Conservation (phyloP, 2,329 filamentous ascomycete genomes). For the Xylariaceae sp. region DNA sequence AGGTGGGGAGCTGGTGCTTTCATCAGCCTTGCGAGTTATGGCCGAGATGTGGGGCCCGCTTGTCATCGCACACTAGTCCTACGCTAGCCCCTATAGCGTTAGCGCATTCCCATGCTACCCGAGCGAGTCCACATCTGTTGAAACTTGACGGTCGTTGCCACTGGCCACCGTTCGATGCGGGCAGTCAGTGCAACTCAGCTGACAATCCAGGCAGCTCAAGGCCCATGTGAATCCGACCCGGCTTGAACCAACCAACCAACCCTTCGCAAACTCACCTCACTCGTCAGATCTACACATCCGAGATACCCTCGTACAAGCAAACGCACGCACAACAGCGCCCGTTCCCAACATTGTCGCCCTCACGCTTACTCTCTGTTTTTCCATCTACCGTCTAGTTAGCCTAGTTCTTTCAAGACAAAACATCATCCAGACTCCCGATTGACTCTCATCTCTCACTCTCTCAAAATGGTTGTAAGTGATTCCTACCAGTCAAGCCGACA, state of each 20-base stretch:
- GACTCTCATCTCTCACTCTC: neutral
- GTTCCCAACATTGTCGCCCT: neutral
- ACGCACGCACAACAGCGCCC: neutral
- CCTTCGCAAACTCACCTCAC: neutral
- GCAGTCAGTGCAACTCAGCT: too few relatives aligned
- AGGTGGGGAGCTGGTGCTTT: neutral
- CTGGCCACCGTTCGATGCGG: neutral
- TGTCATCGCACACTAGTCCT: slow-evolving; percentile 1
- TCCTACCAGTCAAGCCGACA: neutral
- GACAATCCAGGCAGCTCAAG: too few relatives aligned
- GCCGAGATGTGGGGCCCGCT: neutral
- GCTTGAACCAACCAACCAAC: neutral
- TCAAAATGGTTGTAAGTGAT: slow-evolving; percentile 25
- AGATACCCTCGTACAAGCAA: neutral
- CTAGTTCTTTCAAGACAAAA: neutral
- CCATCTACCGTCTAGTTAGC: neutral
- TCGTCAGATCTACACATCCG: neutral
- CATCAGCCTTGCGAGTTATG: slow-evolving; percentile 4
- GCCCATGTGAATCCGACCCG: too few relatives aligned
- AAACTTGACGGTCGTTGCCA: neutral
- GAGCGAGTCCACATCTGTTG: neutral
- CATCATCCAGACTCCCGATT: neutral
- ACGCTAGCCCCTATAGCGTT: neutral
- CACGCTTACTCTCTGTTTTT: neutral
- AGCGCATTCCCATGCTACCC: neutral